phyloP scores from a whole-genome alignment of 768 basidiomycete genomes.

The Leccinellum albellum region DNA sequence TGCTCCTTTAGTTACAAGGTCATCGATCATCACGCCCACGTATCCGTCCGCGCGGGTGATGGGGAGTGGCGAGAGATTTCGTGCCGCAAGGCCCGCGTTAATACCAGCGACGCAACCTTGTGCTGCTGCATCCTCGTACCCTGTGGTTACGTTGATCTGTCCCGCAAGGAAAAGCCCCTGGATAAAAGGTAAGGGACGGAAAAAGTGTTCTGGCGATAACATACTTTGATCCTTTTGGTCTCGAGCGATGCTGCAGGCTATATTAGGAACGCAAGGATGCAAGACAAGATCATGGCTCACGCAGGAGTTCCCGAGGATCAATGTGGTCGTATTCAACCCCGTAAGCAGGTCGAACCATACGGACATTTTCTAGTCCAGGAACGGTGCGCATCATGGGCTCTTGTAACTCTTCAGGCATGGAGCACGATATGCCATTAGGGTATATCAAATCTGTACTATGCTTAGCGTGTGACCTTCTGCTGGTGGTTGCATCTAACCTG shows the following conservation, averaged over 20 bases:
- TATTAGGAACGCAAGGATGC: background rate
- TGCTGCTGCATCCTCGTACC: constrained; percentile 92
- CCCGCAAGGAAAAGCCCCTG: constrained; percentile 85
- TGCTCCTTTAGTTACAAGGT: constrained; percentile 81
- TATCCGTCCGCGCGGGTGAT: constrained; percentile 84
- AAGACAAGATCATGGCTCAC: constrained; percentile 40
- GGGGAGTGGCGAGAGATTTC: constrained; percentile 50
- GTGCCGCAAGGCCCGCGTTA: constrained; percentile 76
- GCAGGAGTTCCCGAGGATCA: constrained; percentile 74
- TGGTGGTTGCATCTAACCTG: constrained; percentile 45
- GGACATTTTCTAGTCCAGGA: constrained; percentile 78
- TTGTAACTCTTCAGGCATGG: constrained; percentile 83
- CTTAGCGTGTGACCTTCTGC: background rate
- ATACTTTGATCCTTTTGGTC: constrained; percentile 75
- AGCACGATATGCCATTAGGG: constrained; percentile 86
- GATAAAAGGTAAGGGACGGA: background rate
- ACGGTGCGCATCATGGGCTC: constrained; percentile 81
- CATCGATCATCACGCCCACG: constrained; percentile 89
- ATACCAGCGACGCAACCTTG: constrained; percentile 87
- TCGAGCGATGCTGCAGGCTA: constrained; percentile 63
- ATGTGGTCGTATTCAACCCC: constrained; percentile 93
- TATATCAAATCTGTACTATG: constrained; percentile 68
- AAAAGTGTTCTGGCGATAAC: background rate
- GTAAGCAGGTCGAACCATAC: constrained; percentile 82
- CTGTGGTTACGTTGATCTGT: constrained; percentile 91